phyloP scores from a whole-genome alignment of 176 grass and related monocot genomes.

The Luzula sylvatica region DNA sequence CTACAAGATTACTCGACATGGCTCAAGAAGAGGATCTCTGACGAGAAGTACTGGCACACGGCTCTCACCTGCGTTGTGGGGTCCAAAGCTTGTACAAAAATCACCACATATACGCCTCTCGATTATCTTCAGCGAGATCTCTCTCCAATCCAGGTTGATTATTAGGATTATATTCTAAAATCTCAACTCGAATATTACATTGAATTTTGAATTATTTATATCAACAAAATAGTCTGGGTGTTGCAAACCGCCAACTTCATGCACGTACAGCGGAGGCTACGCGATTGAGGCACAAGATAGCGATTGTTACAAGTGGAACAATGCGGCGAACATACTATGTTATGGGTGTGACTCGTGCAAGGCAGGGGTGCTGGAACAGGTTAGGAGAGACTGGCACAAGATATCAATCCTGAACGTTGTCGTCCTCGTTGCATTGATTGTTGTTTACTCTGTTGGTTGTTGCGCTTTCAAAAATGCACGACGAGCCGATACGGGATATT shows the following conservation, averaged over 20 bases:
- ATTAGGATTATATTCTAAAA: background rate
- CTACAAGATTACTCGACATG: constrained; percentile 52
- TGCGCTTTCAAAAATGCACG: constrained; percentile 84
- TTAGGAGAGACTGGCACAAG: constrained; percentile 84
- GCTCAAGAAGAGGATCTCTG: constrained; percentile 52
- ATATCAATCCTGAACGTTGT: constrained; percentile 58
- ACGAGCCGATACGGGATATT: constrained; percentile 42
- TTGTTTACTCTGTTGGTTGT: constrained; percentile 54
- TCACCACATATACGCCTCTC: constrained; percentile 60
- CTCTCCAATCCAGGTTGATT: constrained; percentile 68
- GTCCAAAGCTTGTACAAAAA: constrained; percentile 63
- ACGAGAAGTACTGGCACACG: constrained; percentile 51
- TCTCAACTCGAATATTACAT: background rate
- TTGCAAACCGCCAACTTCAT: constrained; percentile 93
- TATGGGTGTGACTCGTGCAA: constrained; percentile 88
- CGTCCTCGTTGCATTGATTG: constrained; percentile 56
- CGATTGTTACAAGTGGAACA: constrained; percentile 93
- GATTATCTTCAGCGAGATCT: constrained; percentile 82
- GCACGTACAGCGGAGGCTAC: constrained; percentile 56
- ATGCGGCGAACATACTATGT: constrained; percentile 61
- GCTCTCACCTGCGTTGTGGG: constrained; percentile 68
- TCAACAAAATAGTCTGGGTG: constrained; percentile 52
- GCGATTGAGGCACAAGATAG: constrained; percentile 50
- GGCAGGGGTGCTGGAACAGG: constrained; percentile 84
- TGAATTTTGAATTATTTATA: too few species aligned